Percentiles rank a stretch among this genome's conserved stretches.
Conservation (phyloP, 2,329 filamentous ascomycete genomes). For the Aspergillus sojae region DNA sequence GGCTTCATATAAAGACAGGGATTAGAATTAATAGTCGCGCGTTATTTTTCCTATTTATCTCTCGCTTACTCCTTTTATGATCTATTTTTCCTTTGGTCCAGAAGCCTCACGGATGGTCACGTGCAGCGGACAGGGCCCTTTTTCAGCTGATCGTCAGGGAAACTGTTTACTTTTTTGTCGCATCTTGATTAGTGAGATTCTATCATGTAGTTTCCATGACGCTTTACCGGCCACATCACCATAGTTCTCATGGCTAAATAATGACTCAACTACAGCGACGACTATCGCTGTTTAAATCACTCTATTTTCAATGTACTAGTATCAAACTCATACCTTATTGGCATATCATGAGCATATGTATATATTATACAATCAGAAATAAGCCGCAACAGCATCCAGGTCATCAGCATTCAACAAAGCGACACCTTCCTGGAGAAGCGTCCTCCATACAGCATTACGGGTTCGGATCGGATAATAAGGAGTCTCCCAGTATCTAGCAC, state of each 20-base stretch:
- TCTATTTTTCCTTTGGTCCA: constrained; percentile 11
- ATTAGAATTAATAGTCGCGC: constrained; percentile 4
- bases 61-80: constrained; percentile 2
- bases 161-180: not conserved
- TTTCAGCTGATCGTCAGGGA: constrained; percentile 1
- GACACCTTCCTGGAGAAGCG: constrained; percentile 60
- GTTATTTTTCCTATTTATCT: not conserved
- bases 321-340: not conserved
- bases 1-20: constrained; percentile 4
- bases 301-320: not conserved
- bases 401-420: constrained; percentile 68
- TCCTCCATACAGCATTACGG: constrained; percentile 61
- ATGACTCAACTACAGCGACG: not conserved
- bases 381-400: constrained; percentile 53
- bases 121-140: constrained; percentile 11
- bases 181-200: not conserved
- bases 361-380: constrained; percentile 26
- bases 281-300: not conserved
- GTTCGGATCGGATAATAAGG: constrained; percentile 62
- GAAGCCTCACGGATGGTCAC: constrained; percentile 15
- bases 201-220: no score
- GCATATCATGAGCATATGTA: not conserved
- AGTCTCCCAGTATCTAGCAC: constrained; percentile 64
- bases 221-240: not conserved
- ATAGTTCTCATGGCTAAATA: not conserved